Percentiles rank a stretch among this genome's conserved stretches.
Conservation (phyloP, 768 basidiomycete genomes). For the Pisolithus orientalis region DNA sequence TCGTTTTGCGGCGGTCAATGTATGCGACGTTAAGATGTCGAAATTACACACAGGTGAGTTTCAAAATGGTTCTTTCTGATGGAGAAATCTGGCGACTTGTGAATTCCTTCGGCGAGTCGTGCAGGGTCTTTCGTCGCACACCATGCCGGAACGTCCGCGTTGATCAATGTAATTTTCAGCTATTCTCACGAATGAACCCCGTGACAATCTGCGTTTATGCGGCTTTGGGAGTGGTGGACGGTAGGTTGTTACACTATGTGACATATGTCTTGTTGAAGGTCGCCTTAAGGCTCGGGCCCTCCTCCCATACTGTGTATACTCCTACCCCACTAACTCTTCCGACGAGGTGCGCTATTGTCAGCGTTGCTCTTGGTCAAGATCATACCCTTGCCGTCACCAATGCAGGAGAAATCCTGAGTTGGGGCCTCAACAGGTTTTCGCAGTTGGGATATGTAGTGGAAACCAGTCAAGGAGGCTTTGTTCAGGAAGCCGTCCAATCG, state of each 20-base stretch:
- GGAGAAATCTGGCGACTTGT: background rate
- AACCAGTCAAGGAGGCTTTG: slow-evolving; percentile 32
- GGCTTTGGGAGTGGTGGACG: slow-evolving; percentile 88
- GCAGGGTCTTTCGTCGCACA: too few species aligned
- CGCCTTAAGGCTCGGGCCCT: slow-evolving; percentile 56
- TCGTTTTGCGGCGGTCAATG: slow-evolving; percentile 57
- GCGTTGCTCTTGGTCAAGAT: slow-evolving; percentile 87
- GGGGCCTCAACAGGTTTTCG: slow-evolving; percentile 85
- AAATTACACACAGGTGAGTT: slow-evolving; percentile 75
- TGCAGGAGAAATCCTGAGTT: slow-evolving; percentile 78
- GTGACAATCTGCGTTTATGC: slow-evolving; percentile 75
- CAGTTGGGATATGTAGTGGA: slow-evolving; percentile 89
- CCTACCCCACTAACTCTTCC: slow-evolving; percentile 57
- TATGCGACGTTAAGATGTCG: slow-evolving; percentile 72
- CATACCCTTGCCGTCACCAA: slow-evolving; percentile 85
- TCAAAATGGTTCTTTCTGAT: slow-evolving; percentile 7
- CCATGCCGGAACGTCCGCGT: too few species aligned
- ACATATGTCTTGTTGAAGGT: background rate
- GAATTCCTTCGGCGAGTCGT: too few species aligned
- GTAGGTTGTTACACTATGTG: slow-evolving; percentile 25
- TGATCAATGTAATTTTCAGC: slow-evolving; percentile 17
- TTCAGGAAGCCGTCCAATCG: slow-evolving; percentile 72
- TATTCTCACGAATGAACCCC: slow-evolving; percentile 66
- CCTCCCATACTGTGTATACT: slow-evolving; percentile 72
- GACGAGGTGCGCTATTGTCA: slow-evolving; percentile 42